These are phyloP conservation scores for Phytophthora sp. DNA, from an alignment of 352 stramenopile species.

Conservation along the genomic window DNA sequence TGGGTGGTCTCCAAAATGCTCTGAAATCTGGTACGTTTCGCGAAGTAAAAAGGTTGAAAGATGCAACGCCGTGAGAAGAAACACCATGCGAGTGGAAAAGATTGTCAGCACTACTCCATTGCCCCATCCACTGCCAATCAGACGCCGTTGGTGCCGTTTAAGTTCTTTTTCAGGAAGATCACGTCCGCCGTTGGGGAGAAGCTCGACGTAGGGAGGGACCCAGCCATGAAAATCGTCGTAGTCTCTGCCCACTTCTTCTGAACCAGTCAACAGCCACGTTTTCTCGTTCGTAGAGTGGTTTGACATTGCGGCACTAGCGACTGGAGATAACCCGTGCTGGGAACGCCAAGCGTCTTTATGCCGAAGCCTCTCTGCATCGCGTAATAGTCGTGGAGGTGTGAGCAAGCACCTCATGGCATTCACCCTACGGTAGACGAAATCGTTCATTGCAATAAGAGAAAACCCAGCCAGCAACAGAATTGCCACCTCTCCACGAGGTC, in stretches of 20 bases:
- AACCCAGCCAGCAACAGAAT: slow-evolving; percentile 49
- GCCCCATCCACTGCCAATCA: slow-evolving; percentile 47
- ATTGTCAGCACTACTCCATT: slow-evolving; percentile 68
- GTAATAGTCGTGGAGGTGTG: slow-evolving; percentile 57
- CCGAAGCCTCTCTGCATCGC: slow-evolving; percentile 68
- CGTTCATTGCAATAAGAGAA: slow-evolving; percentile 52
- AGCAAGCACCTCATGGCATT: slow-evolving; percentile 56
- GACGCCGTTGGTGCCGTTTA: slow-evolving; percentile 40
- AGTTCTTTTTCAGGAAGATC: slow-evolving; percentile 54
- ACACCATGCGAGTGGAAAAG: slow-evolving; percentile 73
- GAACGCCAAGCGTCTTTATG: slow-evolving; percentile 59
- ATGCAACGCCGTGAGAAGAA: slow-evolving; percentile 77
- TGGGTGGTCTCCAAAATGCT: slow-evolving; percentile 31
- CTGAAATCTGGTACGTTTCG: slow-evolving; percentile 47
- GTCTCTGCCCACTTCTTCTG: slow-evolving; percentile 39
- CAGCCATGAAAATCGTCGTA: slow-evolving; percentile 25
- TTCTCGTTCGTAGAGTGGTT: slow-evolving; percentile 47
- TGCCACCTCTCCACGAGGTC: slow-evolving; percentile 45
- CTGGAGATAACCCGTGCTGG: slow-evolving; percentile 46
- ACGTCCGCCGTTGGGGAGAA: slow-evolving; percentile 41
- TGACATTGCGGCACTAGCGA: neutral
- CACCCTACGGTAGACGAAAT: slow-evolving; percentile 56
- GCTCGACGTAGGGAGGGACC: slow-evolving; percentile 58
- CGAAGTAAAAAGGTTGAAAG: slow-evolving; percentile 69
- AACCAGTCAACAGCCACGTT: slow-evolving; percentile 47